These are phyloP conservation scores for Inga leiocalycina DNA, from an alignment of 306 rosid species.

Conservation along the genomic window DNA sequence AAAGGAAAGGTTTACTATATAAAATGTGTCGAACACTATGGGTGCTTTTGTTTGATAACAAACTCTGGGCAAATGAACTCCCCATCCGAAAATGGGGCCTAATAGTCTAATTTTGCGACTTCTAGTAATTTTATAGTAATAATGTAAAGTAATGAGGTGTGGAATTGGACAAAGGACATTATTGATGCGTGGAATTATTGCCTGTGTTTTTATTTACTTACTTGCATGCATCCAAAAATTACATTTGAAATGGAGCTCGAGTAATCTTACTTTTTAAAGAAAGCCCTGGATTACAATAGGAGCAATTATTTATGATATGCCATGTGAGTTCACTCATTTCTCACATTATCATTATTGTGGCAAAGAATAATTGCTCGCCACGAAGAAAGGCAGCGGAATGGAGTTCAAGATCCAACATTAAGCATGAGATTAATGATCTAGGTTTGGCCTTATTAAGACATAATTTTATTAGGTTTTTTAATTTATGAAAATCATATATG, in stretches of 20 bases:
- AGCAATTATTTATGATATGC: slow-evolving; percentile 25
- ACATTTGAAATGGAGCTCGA: neutral
- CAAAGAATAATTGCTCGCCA: slow-evolving; percentile 23
- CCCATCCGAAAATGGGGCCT: slow-evolving; percentile 25
- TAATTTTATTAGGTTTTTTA: neutral
- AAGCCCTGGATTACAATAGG: neutral
- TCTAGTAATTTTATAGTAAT: slow-evolving; percentile 31
- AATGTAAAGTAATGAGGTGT: slow-evolving; percentile 22
- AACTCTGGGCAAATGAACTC: slow-evolving; percentile 28
- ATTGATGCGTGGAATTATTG: slow-evolving; percentile 16
- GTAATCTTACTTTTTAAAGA: slow-evolving; percentile 20
- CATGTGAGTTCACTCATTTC: slow-evolving; percentile 39
- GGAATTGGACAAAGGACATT: neutral
- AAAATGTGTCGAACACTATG: slow-evolving; percentile 28
- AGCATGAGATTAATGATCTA: slow-evolving; percentile 50
- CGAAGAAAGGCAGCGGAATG: slow-evolving; percentile 26
- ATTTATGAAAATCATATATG: neutral
- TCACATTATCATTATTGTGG: slow-evolving; percentile 30
- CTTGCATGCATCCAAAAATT: slow-evolving; percentile 13
- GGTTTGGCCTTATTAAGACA: slow-evolving; percentile 58
- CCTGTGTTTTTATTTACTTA: neutral
- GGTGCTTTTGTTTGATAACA: slow-evolving; percentile 31
- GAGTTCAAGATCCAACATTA: slow-evolving; percentile 61
- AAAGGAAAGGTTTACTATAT: too few species aligned
- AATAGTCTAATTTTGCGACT: slow-evolving; percentile 29